Base-by-base conservation (phyloP, 176 grass and related monocot species). In the Bromus sterilis region DNA sequence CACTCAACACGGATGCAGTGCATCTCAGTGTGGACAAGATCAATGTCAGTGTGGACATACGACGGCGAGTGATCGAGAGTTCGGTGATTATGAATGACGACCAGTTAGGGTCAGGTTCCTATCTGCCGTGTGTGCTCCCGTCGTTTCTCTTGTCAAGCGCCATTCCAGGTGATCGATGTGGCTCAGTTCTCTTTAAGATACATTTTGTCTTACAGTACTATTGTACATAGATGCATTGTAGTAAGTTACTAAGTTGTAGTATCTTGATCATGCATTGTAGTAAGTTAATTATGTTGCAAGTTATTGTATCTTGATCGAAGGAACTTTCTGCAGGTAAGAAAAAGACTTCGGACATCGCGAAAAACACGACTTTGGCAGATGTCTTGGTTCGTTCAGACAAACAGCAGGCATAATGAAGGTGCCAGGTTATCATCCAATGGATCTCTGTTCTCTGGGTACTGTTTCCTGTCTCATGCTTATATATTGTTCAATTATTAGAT, bases 311-410 rank as follows among this genome's bases (percentile, higher is more conserved):
- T 49, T 72, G 49, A 75, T 55, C 65, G 35, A 23, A 24, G 0
- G 13, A 56, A 2, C 11, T 55, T 33, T 25, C 1, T 76, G 35
- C 49, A 76, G 73, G 73, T 8, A 76, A 76, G 49, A 75, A 75
- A 16, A 53, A 53, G 2, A 21, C 49, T 53, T 53, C 3, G 31
- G 34, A 57, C n/a, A 6, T 25, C 4, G 1, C 2, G 11, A 57
- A 37, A 25, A 23, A 76, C 53, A 9, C 15, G 73, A 76, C 51
- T 6, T 3, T 57, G 32, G 73, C 73, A 36, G 73, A 57, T 56
- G 53, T 76, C 57, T n/a, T 76, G 51, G 73, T 57, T 56, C 73
- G 73, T 76, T 76, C 51, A 57, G 73, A 76, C 49, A 15, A 1
- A 56, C 1, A 36, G 5, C 42, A 74, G 2, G 0, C 42, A 28